Conservation (phyloP, 495 filamentous ascomycete genomes). For the Penicillium cosmopolitanum region DNA sequence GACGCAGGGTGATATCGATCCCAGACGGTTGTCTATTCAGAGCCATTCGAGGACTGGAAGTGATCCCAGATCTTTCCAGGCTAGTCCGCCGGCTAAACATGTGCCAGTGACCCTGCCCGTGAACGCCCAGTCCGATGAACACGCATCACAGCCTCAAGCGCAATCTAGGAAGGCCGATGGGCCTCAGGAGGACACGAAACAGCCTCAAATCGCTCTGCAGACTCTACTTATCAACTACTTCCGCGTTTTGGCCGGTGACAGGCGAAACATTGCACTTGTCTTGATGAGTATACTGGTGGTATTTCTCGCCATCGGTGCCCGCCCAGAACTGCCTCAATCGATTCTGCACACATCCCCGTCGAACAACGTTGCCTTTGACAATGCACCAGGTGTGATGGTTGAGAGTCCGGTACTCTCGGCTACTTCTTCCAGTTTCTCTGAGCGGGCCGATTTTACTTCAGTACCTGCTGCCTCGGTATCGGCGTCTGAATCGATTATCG, state of each 20-base stretch:
- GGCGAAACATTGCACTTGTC: slow-evolving; percentile 70
- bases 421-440: not conserved
- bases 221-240: slow-evolving; percentile 71
- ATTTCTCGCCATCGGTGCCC: slow-evolving; percentile 48
- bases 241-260: slow-evolving; percentile 67
- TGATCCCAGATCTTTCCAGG: slow-evolving; percentile 12
- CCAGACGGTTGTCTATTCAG: slow-evolving; percentile 13
- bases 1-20: slow-evolving; percentile 9
- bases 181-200: slow-evolving; percentile 6
- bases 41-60: slow-evolving; percentile 13
- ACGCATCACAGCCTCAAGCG: not conserved
- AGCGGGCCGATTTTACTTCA: not conserved
- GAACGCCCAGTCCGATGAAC: not conserved
- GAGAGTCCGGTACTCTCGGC: not conserved
- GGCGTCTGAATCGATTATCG: not conserved
- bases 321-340: slow-evolving; percentile 16
- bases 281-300: slow-evolving; percentile 63
- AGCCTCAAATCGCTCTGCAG: slow-evolving; percentile 49
- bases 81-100: not conserved
- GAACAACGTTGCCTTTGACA: slow-evolving; percentile 13
- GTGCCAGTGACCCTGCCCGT: not conserved
- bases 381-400: not conserved
- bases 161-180: not conserved
- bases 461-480: not conserved
- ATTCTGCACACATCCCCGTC: slow-evolving; percentile 22